Evolutionary conservation across 768 basidiomycete genomes (phyloP).

Genomic region (Candolleomyces efflorescens): DNA sequence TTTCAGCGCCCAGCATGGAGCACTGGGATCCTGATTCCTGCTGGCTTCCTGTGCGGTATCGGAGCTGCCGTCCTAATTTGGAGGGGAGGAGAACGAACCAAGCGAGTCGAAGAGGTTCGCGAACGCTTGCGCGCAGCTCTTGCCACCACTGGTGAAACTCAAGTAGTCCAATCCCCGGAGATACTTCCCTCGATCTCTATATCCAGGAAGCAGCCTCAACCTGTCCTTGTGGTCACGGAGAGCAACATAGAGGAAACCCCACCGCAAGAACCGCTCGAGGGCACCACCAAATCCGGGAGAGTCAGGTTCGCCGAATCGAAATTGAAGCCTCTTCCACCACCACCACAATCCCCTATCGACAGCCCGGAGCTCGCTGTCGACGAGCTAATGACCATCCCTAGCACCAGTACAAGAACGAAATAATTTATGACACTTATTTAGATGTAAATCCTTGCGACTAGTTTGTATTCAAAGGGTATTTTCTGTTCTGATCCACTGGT

Average conservation of each 20-base stretch:
- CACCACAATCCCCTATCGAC: neutral
- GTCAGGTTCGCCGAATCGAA: constrained; percentile 26
- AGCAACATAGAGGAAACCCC: neutral
- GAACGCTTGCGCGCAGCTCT: constrained; percentile 51
- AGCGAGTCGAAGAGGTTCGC: constrained; percentile 61
- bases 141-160: constrained; percentile 16
- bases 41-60: constrained; percentile 75
- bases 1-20: constrained; percentile 68
- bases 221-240: too few relatives aligned
- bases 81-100: constrained; percentile 65
- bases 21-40: constrained; percentile 65
- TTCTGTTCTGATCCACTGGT: too few relatives aligned
- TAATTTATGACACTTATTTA: neutral
- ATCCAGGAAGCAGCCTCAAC: neutral
- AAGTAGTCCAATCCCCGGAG: neutral
- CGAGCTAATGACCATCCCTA: constrained; percentile 19
- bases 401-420: neutral
- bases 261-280: neutral
- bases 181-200: neutral
- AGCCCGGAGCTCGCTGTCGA: neutral
- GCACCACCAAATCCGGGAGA: neutral
- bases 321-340: constrained; percentile 25
- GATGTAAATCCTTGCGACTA: neutral
- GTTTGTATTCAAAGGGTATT: too few relatives aligned
- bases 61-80: constrained; percentile 69